These are phyloP conservation scores for Vitis riparia DNA, from an alignment of 164 flowering plant species.

Conservation along the genomic window DNA sequence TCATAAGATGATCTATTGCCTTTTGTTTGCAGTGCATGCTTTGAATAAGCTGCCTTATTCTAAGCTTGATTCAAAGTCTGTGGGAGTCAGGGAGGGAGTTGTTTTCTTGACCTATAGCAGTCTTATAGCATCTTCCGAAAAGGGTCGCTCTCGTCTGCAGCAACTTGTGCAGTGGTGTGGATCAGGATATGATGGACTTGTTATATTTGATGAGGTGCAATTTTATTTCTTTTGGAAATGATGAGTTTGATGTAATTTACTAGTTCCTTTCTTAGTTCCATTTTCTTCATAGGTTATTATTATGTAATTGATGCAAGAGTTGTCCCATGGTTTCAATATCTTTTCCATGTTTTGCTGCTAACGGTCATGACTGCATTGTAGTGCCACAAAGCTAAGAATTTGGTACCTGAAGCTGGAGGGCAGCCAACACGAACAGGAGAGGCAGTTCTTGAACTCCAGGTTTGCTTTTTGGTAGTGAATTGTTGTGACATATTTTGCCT, in stretches of 20 bases:
- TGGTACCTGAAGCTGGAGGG: slow-evolving; percentile 94
- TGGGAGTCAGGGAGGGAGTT: slow-evolving; percentile 88
- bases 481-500: background rate
- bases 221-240: slow-evolving; percentile 1
- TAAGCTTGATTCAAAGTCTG: slow-evolving; percentile 92
- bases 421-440: slow-evolving; percentile 97
- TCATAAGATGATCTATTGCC: background rate
- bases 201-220: slow-evolving; percentile 92
- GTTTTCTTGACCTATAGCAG: slow-evolving; percentile 91
- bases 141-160: slow-evolving; percentile 88
- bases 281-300: background rate
- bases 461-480: slow-evolving; percentile 18
- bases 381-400: slow-evolving; percentile 99
- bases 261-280: background rate
- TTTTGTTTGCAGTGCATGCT: slow-evolving; percentile 73
- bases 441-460: slow-evolving; percentile 97
- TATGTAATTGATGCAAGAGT: background rate
- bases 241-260: background rate
- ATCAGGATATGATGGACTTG: slow-evolving; percentile 73
- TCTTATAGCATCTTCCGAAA: slow-evolving; percentile 97
- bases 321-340: slow-evolving; percentile 11
- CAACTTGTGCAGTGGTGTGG: slow-evolving; percentile 98
- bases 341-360: slow-evolving; percentile 11
- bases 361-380: slow-evolving; percentile 36
- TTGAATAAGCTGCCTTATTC: slow-evolving; percentile 95